These are phyloP conservation scores for Arthrobotrys conoides DNA, from an alignment of 2,329 filamentous ascomycete genomes.

Conservation along the genomic window DNA sequence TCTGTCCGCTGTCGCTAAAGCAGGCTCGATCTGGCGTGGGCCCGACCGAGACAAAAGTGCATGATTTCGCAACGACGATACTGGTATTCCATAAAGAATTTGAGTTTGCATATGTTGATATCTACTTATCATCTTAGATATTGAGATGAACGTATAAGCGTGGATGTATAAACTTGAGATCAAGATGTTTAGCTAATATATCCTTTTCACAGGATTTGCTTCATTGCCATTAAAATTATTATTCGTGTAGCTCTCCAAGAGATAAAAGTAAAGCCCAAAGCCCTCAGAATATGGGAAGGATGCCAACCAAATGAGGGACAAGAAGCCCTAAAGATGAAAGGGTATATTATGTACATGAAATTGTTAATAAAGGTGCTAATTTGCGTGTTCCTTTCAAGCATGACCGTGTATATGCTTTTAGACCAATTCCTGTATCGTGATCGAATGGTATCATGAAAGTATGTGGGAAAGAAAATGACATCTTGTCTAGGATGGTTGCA, in stretches of 20 bases:
- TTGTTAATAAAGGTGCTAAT: background rate
- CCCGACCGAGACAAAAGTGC: conserved; percentile 47
- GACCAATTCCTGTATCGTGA: background rate
- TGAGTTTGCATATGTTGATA: too few relatives aligned
- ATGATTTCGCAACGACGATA: conserved; percentile 12
- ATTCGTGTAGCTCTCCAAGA: conserved; percentile 27
- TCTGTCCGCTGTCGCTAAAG: conserved; percentile 54
- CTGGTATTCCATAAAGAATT: background rate
- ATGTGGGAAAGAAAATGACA: background rate
- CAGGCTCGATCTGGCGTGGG: conserved; percentile 25
- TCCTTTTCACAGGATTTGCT: background rate
- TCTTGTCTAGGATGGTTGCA: background rate
- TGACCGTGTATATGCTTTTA: background rate
- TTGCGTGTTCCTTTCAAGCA: conserved; percentile 22
- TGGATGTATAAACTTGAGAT: background rate
- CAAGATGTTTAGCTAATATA: background rate
- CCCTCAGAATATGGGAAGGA: conserved; percentile 8
- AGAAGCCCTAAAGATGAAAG: conserved; percentile 7
- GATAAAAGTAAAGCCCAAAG: conserved; percentile 8
- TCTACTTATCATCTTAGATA: too few relatives aligned
- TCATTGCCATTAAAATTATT: conserved; percentile 46
- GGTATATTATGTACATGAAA: conserved; percentile 31
- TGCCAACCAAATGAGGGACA: conserved; percentile 30
- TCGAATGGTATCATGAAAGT: conserved; percentile 20
- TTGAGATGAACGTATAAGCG: too few relatives aligned